These are phyloP conservation scores for Pleurotus tuber-regium DNA, from an alignment of 768 basidiomycete genomes.

Conservation along the genomic window DNA sequence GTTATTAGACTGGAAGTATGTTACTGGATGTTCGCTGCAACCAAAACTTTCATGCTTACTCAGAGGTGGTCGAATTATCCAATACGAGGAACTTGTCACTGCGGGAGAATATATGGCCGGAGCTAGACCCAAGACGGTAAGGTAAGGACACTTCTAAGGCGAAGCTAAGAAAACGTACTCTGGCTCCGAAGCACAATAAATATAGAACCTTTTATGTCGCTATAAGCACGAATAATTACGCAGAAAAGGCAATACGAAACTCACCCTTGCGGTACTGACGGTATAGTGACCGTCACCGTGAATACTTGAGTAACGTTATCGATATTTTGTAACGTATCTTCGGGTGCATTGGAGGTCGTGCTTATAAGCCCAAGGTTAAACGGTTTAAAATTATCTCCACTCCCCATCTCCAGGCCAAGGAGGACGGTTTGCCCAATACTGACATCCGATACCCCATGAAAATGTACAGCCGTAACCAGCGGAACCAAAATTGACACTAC, in stretches of 20 bases:
- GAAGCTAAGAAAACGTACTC: background rate
- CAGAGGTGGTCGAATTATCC: background rate
- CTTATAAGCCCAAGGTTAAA: background rate
- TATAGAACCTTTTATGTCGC: background rate
- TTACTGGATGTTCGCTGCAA: background rate
- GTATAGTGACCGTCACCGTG: background rate
- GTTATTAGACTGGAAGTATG: background rate
- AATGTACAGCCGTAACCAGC: conserved; percentile 2
- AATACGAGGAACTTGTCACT: background rate
- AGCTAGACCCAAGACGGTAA: background rate
- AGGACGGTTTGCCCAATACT: background rate
- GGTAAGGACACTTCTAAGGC: background rate
- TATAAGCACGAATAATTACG: background rate
- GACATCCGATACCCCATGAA: background rate
- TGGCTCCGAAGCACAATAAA: background rate
- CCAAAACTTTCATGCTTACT: background rate
- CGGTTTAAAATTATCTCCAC: background rate
- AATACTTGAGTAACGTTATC: background rate
- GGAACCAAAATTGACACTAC: background rate
- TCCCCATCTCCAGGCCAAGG: background rate
- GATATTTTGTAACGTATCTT: background rate
- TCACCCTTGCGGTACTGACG: background rate
- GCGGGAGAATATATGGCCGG: background rate
- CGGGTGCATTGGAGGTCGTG: background rate
- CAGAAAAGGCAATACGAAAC: no score